Evolutionary conservation across 108 stramenopile genomes (phyloP).

Genomic region (Cyclotella atomus): DNA sequence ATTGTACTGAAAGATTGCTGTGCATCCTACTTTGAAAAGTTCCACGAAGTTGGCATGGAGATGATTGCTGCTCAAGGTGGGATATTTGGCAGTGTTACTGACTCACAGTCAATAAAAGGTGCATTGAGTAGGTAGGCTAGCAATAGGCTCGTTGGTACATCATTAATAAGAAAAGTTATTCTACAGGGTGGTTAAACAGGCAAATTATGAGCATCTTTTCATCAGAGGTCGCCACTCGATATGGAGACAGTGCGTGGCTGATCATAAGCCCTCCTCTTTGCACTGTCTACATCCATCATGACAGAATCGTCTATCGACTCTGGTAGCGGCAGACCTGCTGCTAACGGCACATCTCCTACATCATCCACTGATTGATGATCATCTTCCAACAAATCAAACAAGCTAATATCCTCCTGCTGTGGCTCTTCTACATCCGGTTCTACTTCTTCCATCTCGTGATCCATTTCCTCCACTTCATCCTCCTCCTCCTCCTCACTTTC

Average conservation of each 20-base stretch:
- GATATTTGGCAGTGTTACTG: conserved; percentile 65
- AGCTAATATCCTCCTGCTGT: conserved; percentile 27
- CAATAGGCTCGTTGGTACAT: neutral
- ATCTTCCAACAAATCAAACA: conserved; percentile 27
- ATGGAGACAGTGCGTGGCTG: conserved; percentile 54
- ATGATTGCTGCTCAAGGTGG: conserved; percentile 79
- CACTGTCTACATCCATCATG: conserved; percentile 36
- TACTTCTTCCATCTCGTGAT: conserved; percentile 36
- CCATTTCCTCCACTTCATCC: conserved; percentile 30
- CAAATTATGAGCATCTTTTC: neutral
- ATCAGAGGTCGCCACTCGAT: conserved; percentile 51
- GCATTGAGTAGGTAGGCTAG: neutral
- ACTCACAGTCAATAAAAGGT: conserved; percentile 34
- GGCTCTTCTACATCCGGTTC: neutral
- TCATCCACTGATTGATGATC: conserved; percentile 32
- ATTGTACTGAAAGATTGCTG: conserved; percentile 66
- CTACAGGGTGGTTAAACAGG: no score
- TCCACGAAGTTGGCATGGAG: conserved; percentile 57
- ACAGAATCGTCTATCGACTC: conserved; percentile 30
- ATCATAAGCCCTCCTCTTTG: conserved; percentile 22
- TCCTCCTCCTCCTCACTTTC: conserved; percentile 26
- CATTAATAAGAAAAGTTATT: neutral
- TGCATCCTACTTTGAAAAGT: conserved; percentile 74
- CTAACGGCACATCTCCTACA: neutral
- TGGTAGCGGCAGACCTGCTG: neutral